Base-by-base conservation (phyloP, 352 stramenopile species). In the Halophytophthora batemanensis region DNA sequence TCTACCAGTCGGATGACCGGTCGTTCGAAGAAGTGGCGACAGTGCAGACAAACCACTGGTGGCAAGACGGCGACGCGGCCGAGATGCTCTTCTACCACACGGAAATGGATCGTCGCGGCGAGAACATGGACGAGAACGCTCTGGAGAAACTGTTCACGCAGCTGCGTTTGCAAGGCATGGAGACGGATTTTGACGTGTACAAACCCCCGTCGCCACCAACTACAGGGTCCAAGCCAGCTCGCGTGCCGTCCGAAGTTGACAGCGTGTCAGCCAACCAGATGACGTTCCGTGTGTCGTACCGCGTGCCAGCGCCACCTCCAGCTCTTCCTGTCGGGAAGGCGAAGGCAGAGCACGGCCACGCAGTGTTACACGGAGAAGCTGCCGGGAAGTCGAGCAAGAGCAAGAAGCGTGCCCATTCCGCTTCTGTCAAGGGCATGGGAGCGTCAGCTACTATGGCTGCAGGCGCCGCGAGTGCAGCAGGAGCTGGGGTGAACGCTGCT, bases 251-350 rank as follows among this genome's bases (percentile, higher is more conserved):
- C 8, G 73, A 84, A 17, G 46, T 55, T n/a, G 56, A 46, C 5
- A 43, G 54, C 21, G 54, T 42, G 6, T 50, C 61, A 13, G 50
- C 47, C 10, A 71, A 66, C 22, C 61, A 86, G 23, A 74, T 83
- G 56, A 63, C 68, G 18, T 87, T 86, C 59, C 64, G 72, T 21
- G 61, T 90, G n/a, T 72, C 70, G 1, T 93, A 90, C 59, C 82
- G 77, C 35, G 69, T 86, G 29, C 65, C 73, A n/a, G 71, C 75
- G 17, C 71, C 78, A 3, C 64, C 62, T 8, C 52, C 61, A 2
- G 71, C 67, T 2, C 46, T 63, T 14, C 42, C 64, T n/a, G 43
- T 25, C 10, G 63, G 53, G 40, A 73, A 73, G 37, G 54, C 45
- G 18, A 66, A 73, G 22, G 6, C 56, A 29, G 64, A 72, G 1